A percentile compares a stretch with the other conserved stretches of the same genome.
Evolutionary conservation across 106 monocot genomes (phyloP).

Genomic region (Dioscorea alata): DNA sequence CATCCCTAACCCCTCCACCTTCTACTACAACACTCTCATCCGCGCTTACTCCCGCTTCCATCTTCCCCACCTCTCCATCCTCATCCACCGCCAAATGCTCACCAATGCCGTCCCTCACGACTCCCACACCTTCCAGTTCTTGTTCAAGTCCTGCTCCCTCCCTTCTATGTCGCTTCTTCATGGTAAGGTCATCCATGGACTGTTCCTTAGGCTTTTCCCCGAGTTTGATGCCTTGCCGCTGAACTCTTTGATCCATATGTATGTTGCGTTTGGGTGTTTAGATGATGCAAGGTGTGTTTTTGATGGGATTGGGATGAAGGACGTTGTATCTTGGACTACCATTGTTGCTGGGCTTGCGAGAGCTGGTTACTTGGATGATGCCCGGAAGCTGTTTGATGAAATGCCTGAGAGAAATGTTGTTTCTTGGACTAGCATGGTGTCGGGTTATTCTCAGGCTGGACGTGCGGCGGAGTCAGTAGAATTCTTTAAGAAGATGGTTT

Average conservation of each 20-base stretch:
- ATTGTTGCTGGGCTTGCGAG: conserved; percentile 44
- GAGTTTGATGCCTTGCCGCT: conserved; percentile 6
- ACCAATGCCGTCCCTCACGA: conserved; percentile 18
- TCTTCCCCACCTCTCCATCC: conserved; percentile 20
- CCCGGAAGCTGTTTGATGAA: conserved; percentile 48
- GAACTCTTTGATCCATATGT: conserved; percentile 65
- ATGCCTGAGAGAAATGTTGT: conserved; percentile 56
- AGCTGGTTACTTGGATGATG: conserved; percentile 33
- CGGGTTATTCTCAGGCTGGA: conserved; percentile 33
- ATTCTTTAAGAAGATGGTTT: conserved; percentile 50
- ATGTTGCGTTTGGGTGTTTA: conserved; percentile 26
- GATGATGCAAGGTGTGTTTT: conserved; percentile 39
- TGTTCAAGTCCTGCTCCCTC: conserved; percentile 42
- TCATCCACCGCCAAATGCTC: conserved; percentile 34
- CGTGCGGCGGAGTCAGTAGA: conserved; percentile 25
- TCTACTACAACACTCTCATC: conserved; percentile 48
- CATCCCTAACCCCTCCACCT: conserved; percentile 36
- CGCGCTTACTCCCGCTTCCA: conserved; percentile 11
- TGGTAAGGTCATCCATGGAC: conserved; percentile 33
- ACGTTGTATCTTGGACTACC: conserved; percentile 56
- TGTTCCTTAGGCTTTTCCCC: conserved; percentile 25
- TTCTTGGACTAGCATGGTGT: conserved; percentile 67
- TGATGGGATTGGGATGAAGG: conserved; percentile 16
- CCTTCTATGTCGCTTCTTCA: neutral
- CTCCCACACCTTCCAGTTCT: conserved; percentile 42